Evolutionary conservation across 2,329 filamentous ascomycete genomes (phyloP).

Genomic region (Trichoderma breve): DNA sequence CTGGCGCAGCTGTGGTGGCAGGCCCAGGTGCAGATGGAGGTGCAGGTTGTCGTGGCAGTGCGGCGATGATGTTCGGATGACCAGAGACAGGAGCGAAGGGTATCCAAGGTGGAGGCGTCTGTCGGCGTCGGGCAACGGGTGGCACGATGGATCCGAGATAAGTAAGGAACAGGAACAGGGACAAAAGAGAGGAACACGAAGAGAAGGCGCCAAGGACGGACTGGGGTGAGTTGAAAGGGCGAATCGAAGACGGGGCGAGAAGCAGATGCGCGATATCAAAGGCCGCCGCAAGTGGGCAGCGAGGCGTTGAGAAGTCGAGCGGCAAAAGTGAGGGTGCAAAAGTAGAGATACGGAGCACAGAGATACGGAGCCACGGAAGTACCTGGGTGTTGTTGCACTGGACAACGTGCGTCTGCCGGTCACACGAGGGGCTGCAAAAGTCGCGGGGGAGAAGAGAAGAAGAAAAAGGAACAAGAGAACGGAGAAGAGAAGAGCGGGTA

Average conservation of each 20-base stretch:
- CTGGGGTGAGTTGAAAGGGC: slow-evolving; percentile 10
- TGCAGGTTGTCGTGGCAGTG: slow-evolving; percentile 13
- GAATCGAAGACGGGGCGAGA: slow-evolving; percentile 11
- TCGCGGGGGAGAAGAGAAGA: background rate
- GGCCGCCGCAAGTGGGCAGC: background rate
- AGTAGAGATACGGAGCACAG: slow-evolving; percentile 5
- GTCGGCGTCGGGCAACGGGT: slow-evolving; percentile 1
- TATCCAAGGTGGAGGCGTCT: background rate
- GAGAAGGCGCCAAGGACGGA: slow-evolving; percentile 6
- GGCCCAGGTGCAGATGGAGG: background rate
- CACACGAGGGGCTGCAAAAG: background rate
- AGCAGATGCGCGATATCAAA: slow-evolving; percentile 15
- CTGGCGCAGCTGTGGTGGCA: background rate
- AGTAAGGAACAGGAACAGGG: background rate
- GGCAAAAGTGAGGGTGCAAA: background rate
- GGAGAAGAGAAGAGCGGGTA: background rate
- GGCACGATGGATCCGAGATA: background rate
- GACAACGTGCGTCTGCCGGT: slow-evolving; percentile 12
- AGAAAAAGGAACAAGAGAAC: background rate
- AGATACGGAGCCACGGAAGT: slow-evolving; percentile 1
- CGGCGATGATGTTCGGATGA: slow-evolving; percentile 12
- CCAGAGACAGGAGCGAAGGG: background rate
- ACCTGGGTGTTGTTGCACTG: background rate
- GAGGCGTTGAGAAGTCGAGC: background rate
- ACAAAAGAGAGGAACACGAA: slow-evolving; percentile 5